Evolutionary conservation across 2,329 filamentous ascomycete genomes (phyloP), one percentile per base, ranked within the genome.

Genomic region (Xenoacremonium recifei): DNA sequence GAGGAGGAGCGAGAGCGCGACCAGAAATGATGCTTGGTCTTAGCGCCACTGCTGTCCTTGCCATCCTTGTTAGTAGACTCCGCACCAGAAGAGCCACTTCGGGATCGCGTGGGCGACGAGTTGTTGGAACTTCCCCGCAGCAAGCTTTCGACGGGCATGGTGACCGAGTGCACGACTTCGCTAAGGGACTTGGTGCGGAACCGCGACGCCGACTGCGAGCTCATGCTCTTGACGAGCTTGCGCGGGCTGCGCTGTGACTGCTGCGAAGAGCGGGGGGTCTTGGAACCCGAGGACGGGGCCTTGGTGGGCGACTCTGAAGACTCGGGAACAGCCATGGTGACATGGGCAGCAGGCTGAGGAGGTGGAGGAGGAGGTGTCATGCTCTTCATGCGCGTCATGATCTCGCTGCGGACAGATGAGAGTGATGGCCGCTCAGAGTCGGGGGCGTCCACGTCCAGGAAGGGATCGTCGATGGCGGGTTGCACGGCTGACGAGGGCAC

Each of bases 211-310:
- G 61, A 55, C 33, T 53, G 57, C 36, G 56, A 45, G 47, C 60
- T 62, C 44, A 59, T 44, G 37, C 54, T 57, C 44, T 57, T 58
- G 30, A 55, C 49, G 31, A 60, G 44, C 35, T 53, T 60, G 40
- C 48, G 50, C 39, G 50, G 45, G 37, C n/a, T n/a, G n/a, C n/a
- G n/a, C n/a, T n/a, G n/a, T n/a, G n/a, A n/a, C n/a, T n/a, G n/a
- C n/a, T n/a, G n/a, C n/a, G n/a, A n/a, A 31, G 29, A 10, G 13
- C 29, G 29, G n/a, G 29, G 29, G 6, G 7, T 6, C 7, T 10
- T 31, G 7, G 29, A 6, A n/a, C n/a, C n/a, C n/a, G n/a, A n/a
- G n/a, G 29, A 31, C 7, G n/a, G 12, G n/a, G 29, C 13, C n/a
- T 9, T 15, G 12, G 29, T 6, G 29, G 29, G n/a, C 6, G n/a